Evolutionary conservation across 2,329 filamentous ascomycete genomes (phyloP).

Genomic region (Neofusicoccum cordaticola): DNA sequence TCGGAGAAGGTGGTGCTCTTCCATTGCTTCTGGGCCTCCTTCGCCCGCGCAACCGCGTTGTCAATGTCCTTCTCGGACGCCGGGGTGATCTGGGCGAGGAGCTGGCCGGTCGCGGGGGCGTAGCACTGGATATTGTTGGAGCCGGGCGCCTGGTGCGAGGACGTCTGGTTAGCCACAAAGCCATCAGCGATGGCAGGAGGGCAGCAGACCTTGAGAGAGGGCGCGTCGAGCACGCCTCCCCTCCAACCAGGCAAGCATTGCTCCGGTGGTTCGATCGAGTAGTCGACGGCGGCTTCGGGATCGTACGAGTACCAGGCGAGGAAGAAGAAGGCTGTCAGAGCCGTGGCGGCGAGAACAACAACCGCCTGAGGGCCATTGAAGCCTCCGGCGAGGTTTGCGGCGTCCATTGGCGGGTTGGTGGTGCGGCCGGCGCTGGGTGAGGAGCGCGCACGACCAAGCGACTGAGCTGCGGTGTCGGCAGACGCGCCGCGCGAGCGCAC

Average conservation of each 20-base stretch:
- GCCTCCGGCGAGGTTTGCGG: background rate
- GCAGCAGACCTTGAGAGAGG: conserved; percentile 56
- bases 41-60: conserved; percentile 69
- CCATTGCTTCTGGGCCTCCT: conserved; percentile 75
- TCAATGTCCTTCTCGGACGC: conserved; percentile 76
- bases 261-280: conserved; percentile 62
- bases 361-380: background rate
- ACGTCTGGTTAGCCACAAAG: conserved; percentile 18
- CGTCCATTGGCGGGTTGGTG: conserved; percentile 9
- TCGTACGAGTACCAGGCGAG: conserved; percentile 16
- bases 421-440: background rate
- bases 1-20: conserved; percentile 72
- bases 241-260: conserved; percentile 54
- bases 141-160: conserved; percentile 50
- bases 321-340: conserved; percentile 4
- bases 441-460: background rate
- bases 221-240: conserved; percentile 56
- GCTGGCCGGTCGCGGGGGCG: conserved; percentile 81
- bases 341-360: background rate
- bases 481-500: conserved; percentile 5
- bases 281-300: conserved; percentile 51
- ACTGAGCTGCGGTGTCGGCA: background rate
- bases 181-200: too few relatives aligned
- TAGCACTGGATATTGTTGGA: conserved; percentile 76
- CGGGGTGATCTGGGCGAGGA: conserved; percentile 76